phyloP scores from a whole-genome alignment of 2,329 filamentous ascomycete species.

The Pseudogymnoascus pannorum region DNA sequence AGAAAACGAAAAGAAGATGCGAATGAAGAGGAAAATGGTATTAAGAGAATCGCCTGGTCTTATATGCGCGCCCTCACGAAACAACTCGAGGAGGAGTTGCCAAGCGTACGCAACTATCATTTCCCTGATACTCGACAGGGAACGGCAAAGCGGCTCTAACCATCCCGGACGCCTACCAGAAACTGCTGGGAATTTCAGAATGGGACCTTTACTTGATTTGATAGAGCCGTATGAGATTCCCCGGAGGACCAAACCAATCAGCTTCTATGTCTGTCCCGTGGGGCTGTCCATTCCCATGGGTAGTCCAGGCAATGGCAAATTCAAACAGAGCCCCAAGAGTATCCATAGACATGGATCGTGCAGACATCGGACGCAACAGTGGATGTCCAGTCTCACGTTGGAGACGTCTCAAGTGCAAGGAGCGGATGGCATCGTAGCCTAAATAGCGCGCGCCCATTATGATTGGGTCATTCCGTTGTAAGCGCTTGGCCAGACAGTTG shows the following conservation, averaged over 20 bases:
- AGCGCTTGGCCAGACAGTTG: background rate
- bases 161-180: background rate
- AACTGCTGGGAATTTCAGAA: background rate
- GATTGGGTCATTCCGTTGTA: background rate
- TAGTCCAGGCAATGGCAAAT: background rate
- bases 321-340: conserved; percentile 5
- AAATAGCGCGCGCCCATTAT: background rate
- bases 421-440: background rate
- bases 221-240: background rate
- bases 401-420: background rate
- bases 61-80: background rate
- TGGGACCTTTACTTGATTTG: background rate
- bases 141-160: background rate
- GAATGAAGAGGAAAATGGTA: background rate
- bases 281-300: background rate
- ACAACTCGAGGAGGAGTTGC: background rate
- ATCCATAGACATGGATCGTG: background rate
- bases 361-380: conserved; percentile 7
- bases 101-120: background rate
- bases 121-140: background rate
- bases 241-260: background rate
- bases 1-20: background rate
- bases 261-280: background rate
- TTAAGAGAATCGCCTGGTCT: background rate
- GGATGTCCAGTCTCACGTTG: conserved; percentile 5